phyloP scores from a whole-genome alignment of 148 eudicot genomes.

The Chenopodium album region DNA sequence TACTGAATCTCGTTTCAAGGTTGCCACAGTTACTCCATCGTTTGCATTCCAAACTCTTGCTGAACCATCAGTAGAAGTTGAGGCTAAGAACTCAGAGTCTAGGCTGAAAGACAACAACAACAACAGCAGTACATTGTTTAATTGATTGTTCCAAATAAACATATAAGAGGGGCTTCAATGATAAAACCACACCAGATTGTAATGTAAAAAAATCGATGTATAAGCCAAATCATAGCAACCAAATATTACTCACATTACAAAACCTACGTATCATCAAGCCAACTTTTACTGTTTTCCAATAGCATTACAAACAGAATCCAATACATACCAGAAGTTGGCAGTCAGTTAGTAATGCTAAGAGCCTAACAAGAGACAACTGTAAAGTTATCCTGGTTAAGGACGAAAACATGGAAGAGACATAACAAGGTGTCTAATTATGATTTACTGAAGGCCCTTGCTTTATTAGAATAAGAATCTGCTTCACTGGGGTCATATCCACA shows the following conservation, averaged over 20 bases:
- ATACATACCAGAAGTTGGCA: background rate
- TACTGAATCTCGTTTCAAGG: conserved; percentile 74
- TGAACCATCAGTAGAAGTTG: conserved; percentile 93
- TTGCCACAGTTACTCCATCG: conserved; percentile 79
- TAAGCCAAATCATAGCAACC: background rate
- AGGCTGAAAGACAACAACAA: conserved; percentile 47
- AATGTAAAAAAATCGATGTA: background rate
- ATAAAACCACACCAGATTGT: background rate
- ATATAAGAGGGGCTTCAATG: background rate
- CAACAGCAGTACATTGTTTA: background rate
- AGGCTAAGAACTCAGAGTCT: conserved; percentile 94
- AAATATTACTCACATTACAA: background rate
- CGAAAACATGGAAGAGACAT: background rate
- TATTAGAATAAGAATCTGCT: background rate
- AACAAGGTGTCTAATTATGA: background rate
- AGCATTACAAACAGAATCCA: background rate
- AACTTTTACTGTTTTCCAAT: background rate
- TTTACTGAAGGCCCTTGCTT: background rate
- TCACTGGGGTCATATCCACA: background rate
- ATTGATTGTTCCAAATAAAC: background rate
- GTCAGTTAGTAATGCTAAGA: background rate
- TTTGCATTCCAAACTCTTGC: conserved; percentile 93
- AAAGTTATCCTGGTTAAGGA: background rate
- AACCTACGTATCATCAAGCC: background rate
- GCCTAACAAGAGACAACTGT: background rate